These are phyloP conservation scores for Caryopteris hybrid DNA, from an alignment of 305 asterid species.

Conservation along the genomic window DNA sequence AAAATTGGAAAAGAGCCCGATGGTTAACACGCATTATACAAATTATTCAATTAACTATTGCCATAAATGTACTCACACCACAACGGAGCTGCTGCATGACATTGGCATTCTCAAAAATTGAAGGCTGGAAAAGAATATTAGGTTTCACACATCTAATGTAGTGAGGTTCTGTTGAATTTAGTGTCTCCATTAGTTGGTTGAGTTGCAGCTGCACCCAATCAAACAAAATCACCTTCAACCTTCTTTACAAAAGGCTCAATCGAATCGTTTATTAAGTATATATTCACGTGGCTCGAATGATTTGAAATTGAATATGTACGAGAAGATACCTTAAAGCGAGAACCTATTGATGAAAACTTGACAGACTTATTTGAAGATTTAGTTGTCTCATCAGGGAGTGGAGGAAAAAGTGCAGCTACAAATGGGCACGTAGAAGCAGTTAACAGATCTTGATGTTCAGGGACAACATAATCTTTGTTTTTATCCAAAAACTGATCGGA, in stretches of 20 bases:
- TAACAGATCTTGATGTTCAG: constrained; percentile 90
- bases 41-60: constrained; percentile 11
- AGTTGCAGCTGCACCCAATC: constrained; percentile 75
- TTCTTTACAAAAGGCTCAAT: constrained; percentile 17
- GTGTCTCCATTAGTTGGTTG: constrained; percentile 90
- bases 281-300: background rate
- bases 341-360: constrained; percentile 95
- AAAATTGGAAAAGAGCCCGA: background rate
- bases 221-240: constrained; percentile 30
- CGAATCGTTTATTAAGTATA: background rate
- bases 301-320: background rate
- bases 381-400: constrained; percentile 63
- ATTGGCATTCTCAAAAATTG: constrained; percentile 72
- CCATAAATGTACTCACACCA: constrained; percentile 67
- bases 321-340: constrained; percentile 77
- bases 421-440: constrained; percentile 71
- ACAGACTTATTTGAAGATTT: constrained; percentile 82
- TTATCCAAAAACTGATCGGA: constrained; percentile 94
- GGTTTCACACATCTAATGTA: constrained; percentile 99
- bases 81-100: constrained; percentile 94
- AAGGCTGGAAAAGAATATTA: constrained; percentile 76
- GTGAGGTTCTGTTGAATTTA: constrained; percentile 95
- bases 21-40: constrained; percentile 8
- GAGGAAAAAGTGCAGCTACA: constrained; percentile 80
- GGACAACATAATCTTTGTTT: constrained; percentile 95